These are phyloP conservation scores for Conoideocrella luteorostrata DNA, from an alignment of 2,329 filamentous ascomycete genomes.

Conservation along the genomic window DNA sequence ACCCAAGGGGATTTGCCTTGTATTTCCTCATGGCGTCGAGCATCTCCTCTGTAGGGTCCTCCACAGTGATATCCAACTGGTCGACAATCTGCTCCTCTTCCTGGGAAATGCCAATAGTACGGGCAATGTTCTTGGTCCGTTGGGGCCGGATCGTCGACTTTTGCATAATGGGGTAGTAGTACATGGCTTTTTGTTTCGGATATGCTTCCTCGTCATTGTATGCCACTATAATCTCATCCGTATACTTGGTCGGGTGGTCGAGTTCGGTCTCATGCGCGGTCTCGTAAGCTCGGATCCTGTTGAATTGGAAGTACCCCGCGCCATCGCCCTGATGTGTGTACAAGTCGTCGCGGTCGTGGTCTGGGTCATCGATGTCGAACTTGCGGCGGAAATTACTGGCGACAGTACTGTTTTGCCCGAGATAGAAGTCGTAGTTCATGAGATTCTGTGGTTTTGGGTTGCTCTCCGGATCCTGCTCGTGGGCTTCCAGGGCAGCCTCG, in stretches of 20 bases:
- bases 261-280: slow-evolving; percentile 52
- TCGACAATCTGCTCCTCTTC: slow-evolving; percentile 48
- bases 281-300: slow-evolving; percentile 58
- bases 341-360: slow-evolving; percentile 45
- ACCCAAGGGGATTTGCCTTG: slow-evolving; percentile 46
- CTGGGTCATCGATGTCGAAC: slow-evolving; percentile 52
- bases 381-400: slow-evolving; percentile 52
- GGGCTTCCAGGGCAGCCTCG: slow-evolving; percentile 43
- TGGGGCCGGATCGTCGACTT: slow-evolving; percentile 56
- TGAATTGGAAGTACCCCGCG: slow-evolving; percentile 52
- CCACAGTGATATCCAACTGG: slow-evolving; percentile 48
- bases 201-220: slow-evolving; percentile 47
- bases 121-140: slow-evolving; percentile 56
- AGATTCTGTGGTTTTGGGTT: slow-evolving; percentile 50
- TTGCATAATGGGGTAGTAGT: slow-evolving; percentile 65
- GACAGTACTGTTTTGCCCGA: slow-evolving; percentile 42
- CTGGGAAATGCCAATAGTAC: slow-evolving; percentile 37
- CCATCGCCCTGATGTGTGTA: slow-evolving; percentile 46
- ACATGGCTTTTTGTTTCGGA: slow-evolving; percentile 50
- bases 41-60: slow-evolving; percentile 50
- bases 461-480: slow-evolving; percentile 50
- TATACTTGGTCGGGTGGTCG: slow-evolving; percentile 53
- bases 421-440: slow-evolving; percentile 63
- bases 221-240: slow-evolving; percentile 56
- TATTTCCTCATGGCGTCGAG: slow-evolving; percentile 45